These are phyloP conservation scores for Candida insectorum DNA, from an alignment of 805 yeast species.

Conservation along the genomic window DNA sequence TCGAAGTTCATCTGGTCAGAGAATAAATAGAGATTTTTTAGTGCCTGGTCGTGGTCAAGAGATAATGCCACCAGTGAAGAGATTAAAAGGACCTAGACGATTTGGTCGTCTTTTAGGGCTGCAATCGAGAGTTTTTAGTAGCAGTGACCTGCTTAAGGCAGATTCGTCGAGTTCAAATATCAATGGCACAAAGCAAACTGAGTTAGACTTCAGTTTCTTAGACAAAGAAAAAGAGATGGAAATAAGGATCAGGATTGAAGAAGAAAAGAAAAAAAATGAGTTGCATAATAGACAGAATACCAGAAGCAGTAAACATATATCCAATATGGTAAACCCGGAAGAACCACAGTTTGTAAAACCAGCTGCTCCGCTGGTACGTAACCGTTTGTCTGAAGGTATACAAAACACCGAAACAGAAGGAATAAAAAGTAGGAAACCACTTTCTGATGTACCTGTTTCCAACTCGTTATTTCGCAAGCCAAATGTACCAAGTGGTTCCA, in stretches of 20 bases:
- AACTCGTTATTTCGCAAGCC: slow-evolving; percentile 31
- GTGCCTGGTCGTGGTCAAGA: slow-evolving; percentile 1
- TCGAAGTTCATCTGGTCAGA: too few species aligned
- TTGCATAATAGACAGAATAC: slow-evolving; percentile 7
- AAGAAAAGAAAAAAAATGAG: slow-evolving; percentile 20
- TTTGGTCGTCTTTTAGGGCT: slow-evolving; percentile 45
- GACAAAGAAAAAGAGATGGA: slow-evolving; percentile 19
- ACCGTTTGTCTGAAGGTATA: too few species aligned
- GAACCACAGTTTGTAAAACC: neutral
- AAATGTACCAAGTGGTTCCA: slow-evolving; percentile 18
- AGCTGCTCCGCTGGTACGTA: too few species aligned
- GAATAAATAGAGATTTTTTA: neutral
- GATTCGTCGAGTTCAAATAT: neutral
- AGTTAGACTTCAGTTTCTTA: slow-evolving; percentile 6
- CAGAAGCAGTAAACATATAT: neutral
- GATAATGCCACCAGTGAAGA: slow-evolving; percentile 17
- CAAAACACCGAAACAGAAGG: neutral
- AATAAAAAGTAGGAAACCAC: slow-evolving; percentile 14
- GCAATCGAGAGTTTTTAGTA: slow-evolving; percentile 39
- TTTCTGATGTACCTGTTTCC: slow-evolving; percentile 14
- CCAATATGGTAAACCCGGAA: neutral
- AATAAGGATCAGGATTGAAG: slow-evolving; percentile 22
- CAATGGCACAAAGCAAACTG: slow-evolving; percentile 1
- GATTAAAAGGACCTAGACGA: slow-evolving; percentile 34
- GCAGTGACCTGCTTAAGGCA: neutral